phyloP scores from a whole-genome alignment of 2,329 filamentous ascomycete species.

The Alternaria atra region DNA sequence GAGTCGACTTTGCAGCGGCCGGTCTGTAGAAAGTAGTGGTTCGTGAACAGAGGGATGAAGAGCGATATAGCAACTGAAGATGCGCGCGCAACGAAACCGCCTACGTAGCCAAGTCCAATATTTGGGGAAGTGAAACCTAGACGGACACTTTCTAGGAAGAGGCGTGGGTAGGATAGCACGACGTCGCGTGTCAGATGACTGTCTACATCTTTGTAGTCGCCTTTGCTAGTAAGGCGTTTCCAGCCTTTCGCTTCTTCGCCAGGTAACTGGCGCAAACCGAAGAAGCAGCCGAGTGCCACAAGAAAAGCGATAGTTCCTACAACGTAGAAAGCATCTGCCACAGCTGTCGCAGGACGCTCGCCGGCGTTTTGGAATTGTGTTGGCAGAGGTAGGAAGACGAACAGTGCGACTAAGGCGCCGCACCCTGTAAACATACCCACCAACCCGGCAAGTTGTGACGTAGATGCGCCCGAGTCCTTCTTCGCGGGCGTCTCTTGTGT shows the following conservation, averaged over 20 bases:
- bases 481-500: slow-evolving; percentile 18
- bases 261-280: slow-evolving; percentile 73
- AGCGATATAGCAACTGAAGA: slow-evolving; percentile 95
- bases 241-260: slow-evolving; percentile 84
- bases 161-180: slow-evolving; percentile 64
- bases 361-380: slow-evolving; percentile 78
- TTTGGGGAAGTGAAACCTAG: slow-evolving; percentile 78
- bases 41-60: slow-evolving; percentile 92
- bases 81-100: slow-evolving; percentile 92
- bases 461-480: slow-evolving; percentile 52
- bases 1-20: slow-evolving; percentile 74
- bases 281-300: slow-evolving; percentile 77
- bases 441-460: slow-evolving; percentile 78
- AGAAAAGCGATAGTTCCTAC: slow-evolving; percentile 76
- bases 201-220: slow-evolving; percentile 33
- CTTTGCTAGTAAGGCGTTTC: slow-evolving; percentile 51
- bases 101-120: slow-evolving; percentile 88
- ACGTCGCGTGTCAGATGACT: slow-evolving; percentile 57
- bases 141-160: slow-evolving; percentile 54
- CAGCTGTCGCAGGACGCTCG: slow-evolving; percentile 75
- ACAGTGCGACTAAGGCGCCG: slow-evolving; percentile 84
- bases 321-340: slow-evolving; percentile 87
- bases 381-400: slow-evolving; percentile 85
- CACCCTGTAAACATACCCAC: slow-evolving; percentile 94
- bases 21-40: slow-evolving; percentile 84